Conservation (phyloP, 331 rosid species). For the Malus hybrid region DNA sequence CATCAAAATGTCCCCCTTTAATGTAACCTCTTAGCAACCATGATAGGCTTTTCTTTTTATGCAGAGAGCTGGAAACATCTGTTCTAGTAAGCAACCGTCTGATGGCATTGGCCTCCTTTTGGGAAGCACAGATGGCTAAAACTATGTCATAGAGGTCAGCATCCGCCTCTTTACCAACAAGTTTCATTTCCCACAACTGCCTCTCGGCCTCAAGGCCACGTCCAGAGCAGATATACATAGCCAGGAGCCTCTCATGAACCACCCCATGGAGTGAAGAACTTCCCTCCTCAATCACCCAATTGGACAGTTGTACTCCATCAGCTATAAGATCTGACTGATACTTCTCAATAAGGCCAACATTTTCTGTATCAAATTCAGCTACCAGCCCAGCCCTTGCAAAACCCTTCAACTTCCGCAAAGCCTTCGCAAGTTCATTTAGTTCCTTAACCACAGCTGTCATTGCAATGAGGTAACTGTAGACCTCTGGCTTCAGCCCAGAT, state of each 20-base stretch:
- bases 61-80: slow-evolving; percentile 47
- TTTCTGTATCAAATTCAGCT: slow-evolving; percentile 54
- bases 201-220: slow-evolving; percentile 86
- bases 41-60: slow-evolving; percentile 65
- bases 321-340: slow-evolving; percentile 75
- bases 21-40: slow-evolving; percentile 90
- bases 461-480: slow-evolving; percentile 83
- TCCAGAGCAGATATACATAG: slow-evolving; percentile 89
- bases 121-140: slow-evolving; percentile 89
- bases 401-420: slow-evolving; percentile 69
- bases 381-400: slow-evolving; percentile 43
- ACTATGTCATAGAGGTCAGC: slow-evolving; percentile 81
- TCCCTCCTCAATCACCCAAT: slow-evolving; percentile 73
- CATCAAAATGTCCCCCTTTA: slow-evolving; percentile 81
- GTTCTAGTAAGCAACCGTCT: slow-evolving; percentile 62
- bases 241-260: slow-evolving; percentile 91
- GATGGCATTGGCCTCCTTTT: slow-evolving; percentile 57
- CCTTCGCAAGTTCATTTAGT: slow-evolving; percentile 74
- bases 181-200: slow-evolving; percentile 93
- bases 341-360: slow-evolving; percentile 47
- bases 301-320: slow-evolving; percentile 62
- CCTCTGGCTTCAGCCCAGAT: slow-evolving; percentile 88
- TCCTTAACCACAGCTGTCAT: slow-evolving; percentile 96
- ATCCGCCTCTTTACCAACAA: slow-evolving; percentile 85
- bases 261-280: slow-evolving; percentile 48